Percentiles rank a stretch among this genome's conserved stretches.
These are phyloP conservation scores for Nicotiana noctiflora DNA, from an alignment of 257 asterid genomes.

Conservation along the genomic window DNA sequence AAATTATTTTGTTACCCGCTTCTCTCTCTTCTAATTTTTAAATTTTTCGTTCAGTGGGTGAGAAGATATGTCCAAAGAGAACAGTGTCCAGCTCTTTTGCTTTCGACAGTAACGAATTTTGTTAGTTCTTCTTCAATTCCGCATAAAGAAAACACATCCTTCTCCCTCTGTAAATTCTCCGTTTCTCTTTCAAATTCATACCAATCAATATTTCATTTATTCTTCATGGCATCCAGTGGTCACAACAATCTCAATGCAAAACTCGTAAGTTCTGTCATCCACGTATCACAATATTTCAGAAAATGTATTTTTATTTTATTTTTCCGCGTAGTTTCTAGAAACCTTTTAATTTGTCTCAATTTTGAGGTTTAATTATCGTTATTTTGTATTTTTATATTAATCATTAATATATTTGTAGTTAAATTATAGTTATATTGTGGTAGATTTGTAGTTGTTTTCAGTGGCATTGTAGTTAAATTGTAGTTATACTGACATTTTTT, in stretches of 20 bases:
- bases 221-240: conserved; percentile 40
- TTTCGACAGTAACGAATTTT: background rate
- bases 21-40: no score
- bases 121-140: background rate
- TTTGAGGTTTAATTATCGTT: no score
- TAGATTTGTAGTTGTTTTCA: no score
- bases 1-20: no score
- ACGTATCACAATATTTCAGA: background rate
- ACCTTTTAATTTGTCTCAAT: no score
- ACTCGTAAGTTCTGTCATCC: conserved; percentile 38
- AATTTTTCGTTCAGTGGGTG: background rate
- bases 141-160: background rate
- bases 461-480: no score
- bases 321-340: no score
- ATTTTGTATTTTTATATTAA: no score
- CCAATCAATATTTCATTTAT: background rate
- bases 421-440: no score
- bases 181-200: background rate
- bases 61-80: background rate
- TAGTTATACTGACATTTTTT: no score
- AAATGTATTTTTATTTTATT: no score
- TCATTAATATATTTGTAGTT: no score
- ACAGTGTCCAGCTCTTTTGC: background rate
- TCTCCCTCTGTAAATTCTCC: background rate
- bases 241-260: conserved; percentile 79